Evolutionary conservation across 2,329 filamentous ascomycete species (phyloP).

Genomic region (Ceratocystis papillata): DNA sequence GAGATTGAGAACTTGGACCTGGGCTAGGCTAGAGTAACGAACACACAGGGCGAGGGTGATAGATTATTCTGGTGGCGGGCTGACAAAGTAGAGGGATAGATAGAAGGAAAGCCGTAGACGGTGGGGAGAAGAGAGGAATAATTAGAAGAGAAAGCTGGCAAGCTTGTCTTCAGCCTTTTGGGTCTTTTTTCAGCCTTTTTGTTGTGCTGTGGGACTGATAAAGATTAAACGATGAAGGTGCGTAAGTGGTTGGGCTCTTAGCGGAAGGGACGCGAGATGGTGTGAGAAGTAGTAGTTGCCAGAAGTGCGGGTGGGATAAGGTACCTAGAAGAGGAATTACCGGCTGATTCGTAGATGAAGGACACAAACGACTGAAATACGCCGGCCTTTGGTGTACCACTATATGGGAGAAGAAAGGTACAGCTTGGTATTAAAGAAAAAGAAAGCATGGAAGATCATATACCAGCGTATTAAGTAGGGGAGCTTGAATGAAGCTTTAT

Average conservation of each 20-base stretch:
- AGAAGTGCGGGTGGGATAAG: neutral
- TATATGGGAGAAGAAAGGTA: neutral
- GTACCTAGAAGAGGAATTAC: neutral
- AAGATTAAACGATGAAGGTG: neutral
- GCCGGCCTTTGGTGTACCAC: neutral
- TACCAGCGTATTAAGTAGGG: neutral
- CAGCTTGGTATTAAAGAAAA: too few relatives aligned
- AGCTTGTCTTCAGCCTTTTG: neutral
- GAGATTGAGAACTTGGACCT: neutral
- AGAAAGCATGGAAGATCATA: neutral
- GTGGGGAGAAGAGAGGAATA: neutral
- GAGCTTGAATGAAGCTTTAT: neutral
- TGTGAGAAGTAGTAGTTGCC: neutral
- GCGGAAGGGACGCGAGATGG: neutral
- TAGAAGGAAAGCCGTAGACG: neutral
- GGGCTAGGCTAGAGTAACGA: neutral
- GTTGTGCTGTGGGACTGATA: slow-evolving; percentile 7
- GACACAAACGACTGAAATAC: neutral
- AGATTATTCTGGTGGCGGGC: slow-evolving; percentile 1
- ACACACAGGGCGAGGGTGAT: slow-evolving; percentile 7
- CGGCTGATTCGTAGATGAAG: neutral
- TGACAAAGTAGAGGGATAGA: slow-evolving; percentile 1
- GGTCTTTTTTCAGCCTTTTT: neutral
- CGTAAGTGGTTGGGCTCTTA: neutral
- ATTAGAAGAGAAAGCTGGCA: neutral